Evolutionary conservation across 805 yeast species (phyloP).

Genomic region (Kuraishia piskuri): DNA sequence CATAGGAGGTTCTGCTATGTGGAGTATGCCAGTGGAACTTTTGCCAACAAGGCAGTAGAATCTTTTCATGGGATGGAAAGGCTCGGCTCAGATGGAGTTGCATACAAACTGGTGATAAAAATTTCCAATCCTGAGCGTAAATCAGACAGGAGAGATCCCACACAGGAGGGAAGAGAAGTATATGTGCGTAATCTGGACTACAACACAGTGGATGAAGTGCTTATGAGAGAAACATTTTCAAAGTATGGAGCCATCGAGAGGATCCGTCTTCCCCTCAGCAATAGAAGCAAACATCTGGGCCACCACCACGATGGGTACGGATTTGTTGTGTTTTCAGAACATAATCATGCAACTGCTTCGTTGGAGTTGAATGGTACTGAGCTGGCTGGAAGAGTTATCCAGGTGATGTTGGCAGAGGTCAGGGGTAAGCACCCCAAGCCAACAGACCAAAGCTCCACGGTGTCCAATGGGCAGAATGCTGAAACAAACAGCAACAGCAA

Average conservation of each 20-base stretch:
- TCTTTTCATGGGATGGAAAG: constrained; percentile 29
- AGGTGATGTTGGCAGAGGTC: constrained; percentile 38
- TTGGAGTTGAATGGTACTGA: constrained; percentile 26
- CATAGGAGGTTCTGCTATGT: constrained; percentile 69
- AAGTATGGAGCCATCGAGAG: constrained; percentile 45
- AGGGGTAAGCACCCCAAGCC: constrained; percentile 22
- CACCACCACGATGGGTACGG: constrained; percentile 55
- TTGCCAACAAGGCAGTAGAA: constrained; percentile 34
- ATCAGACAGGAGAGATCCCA: constrained; percentile 32
- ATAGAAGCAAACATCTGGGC: constrained; percentile 21
- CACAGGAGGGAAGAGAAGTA: constrained; percentile 48
- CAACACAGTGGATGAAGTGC: constrained; percentile 26
- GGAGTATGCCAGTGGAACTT: constrained; percentile 37
- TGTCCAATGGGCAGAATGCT: neutral
- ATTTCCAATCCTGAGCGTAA: constrained; percentile 50
- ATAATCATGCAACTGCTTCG: constrained; percentile 40
- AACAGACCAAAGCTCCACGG: constrained; percentile 1
- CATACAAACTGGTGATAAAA: constrained; percentile 41
- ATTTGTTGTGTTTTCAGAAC: constrained; percentile 41
- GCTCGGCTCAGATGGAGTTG: constrained; percentile 18
- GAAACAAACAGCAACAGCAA: neutral
- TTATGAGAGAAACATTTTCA: constrained; percentile 32
- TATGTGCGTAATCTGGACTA: constrained; percentile 46
- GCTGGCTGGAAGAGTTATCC: constrained; percentile 38
- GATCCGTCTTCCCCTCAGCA: constrained; percentile 38